A percentile compares a stretch with the other conserved stretches of the same genome.
phyloP scores from a whole-genome alignment of 169 alveolate genomes.

The Cyclospora cayetanensis region DNA sequence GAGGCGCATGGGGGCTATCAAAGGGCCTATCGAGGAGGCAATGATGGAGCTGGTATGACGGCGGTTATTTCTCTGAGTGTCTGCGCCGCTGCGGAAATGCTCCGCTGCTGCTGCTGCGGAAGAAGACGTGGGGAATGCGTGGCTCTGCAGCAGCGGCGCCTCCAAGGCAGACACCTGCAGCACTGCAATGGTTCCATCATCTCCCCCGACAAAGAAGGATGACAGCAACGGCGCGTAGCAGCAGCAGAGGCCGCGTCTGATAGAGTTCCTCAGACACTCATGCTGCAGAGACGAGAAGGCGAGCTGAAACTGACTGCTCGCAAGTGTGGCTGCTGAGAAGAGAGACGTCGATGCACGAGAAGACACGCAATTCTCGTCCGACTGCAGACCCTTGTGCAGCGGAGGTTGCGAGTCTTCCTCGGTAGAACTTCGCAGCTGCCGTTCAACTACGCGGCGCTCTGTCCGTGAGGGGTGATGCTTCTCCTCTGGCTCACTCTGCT shows the following conservation, averaged over 20 bases:
- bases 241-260: background rate
- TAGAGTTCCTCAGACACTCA: background rate
- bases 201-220: background rate
- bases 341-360: background rate
- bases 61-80: too few species aligned
- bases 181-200: constrained; percentile 4
- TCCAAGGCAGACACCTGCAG: constrained; percentile 44
- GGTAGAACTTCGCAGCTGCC: background rate
- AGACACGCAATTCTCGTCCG: too few species aligned
- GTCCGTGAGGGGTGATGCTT: background rate
- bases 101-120: background rate
- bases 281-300: constrained; percentile 23
- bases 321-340: background rate
- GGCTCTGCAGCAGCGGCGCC: background rate
- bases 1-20: too few species aligned
- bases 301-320: background rate
- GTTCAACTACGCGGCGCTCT: background rate
- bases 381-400: constrained; percentile 16
- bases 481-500: background rate
- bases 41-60: too few species aligned
- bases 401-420: background rate
- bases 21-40: too few species aligned
- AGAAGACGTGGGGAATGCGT: background rate
- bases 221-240: background rate
- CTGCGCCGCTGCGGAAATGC: constrained; percentile 14